Evolutionary conservation across 2,329 filamentous ascomycete species (phyloP), one percentile per base, ranked within the genome.

Genomic region (Sphaceloma murrayae): DNA sequence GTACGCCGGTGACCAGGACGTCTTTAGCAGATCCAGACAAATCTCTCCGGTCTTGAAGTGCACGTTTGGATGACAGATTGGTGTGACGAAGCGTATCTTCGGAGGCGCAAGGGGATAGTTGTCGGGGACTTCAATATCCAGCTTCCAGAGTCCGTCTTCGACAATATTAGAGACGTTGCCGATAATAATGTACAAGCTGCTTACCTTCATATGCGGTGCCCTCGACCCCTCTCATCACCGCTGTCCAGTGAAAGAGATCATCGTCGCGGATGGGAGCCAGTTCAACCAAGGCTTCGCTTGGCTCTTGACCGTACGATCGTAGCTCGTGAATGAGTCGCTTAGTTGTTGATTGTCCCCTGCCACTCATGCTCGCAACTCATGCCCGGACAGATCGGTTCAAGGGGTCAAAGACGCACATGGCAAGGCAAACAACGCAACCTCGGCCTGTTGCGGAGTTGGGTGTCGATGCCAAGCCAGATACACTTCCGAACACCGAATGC

Each of bases 1-100:
- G 63, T 94, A 91, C 13, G 85, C 79, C 1, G 88, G 85, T 48
- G 84, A 82, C 89, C 89, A 96, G 13, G 74, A 74, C 0, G 67
- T 69, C 48, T 75, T 78, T 40, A 98, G 72, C 50, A 96, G 73
- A 59, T 95, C 91, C 19, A 96, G 77, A 62, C 91, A 98, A 58
- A 98, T 91, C 65, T 95, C 88, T 54, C 91, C 91, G 2, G 78
- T 87, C 53, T 69, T 67, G 59, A 77, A 78, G 49, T 74, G 67
- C 34, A 82, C 78, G 64, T 95, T 95, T 36, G 88, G 80, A 67
- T 94, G 87, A 56, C 85, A 83, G 52, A 93, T 78, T 50, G 78
- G 77, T 26, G 87, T 98, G n/a, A 72, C 67, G 67, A 98, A 98
- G 47, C 66, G 70, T 52, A 98, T 80, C 30, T 69, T 73, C 1